Percentiles rank a stretch among this genome's conserved stretches.
Evolutionary conservation across 129 eudicot species (phyloP).

Genomic region (Ambrosia trifida): DNA sequence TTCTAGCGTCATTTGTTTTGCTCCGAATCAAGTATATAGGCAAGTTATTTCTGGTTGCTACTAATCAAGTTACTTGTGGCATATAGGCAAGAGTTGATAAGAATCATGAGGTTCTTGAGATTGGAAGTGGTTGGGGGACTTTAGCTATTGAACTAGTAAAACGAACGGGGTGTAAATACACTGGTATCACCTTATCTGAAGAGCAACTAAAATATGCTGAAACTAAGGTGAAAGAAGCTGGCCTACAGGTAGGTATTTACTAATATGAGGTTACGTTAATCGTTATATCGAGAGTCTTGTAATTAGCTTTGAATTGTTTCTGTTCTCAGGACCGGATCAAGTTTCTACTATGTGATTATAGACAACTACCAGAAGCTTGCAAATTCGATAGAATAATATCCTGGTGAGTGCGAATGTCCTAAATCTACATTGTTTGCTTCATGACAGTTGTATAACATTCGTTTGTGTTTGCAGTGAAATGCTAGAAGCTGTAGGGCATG

Average conservation of each 20-base stretch:
- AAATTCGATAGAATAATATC: constrained; percentile 88
- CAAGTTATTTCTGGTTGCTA: too few species aligned
- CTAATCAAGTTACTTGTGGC: background rate
- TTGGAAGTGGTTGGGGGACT: constrained; percentile 96
- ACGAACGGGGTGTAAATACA: constrained; percentile 82
- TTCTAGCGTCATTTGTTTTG: background rate
- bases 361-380: constrained; percentile 56
- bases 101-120: constrained; percentile 76
- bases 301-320: background rate
- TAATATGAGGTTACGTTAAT: background rate
- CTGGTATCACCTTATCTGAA: constrained; percentile 90
- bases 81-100: constrained; percentile 63
- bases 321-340: constrained; percentile 57
- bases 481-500: constrained; percentile 98
- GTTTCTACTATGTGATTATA: constrained; percentile 77
- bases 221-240: constrained; percentile 76
- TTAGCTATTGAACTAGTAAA: constrained; percentile 84
- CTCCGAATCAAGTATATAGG: background rate
- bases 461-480: constrained; percentile 56
- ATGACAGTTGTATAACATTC: background rate
- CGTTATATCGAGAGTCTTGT: background rate
- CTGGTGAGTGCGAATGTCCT: constrained; percentile 46
- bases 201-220: constrained; percentile 84
- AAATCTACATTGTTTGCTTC: background rate
- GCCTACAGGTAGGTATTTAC: constrained; percentile 59